Base-by-base conservation (phyloP, 2,329 filamentous ascomycete species). In the Alternaria brassicae region DNA sequence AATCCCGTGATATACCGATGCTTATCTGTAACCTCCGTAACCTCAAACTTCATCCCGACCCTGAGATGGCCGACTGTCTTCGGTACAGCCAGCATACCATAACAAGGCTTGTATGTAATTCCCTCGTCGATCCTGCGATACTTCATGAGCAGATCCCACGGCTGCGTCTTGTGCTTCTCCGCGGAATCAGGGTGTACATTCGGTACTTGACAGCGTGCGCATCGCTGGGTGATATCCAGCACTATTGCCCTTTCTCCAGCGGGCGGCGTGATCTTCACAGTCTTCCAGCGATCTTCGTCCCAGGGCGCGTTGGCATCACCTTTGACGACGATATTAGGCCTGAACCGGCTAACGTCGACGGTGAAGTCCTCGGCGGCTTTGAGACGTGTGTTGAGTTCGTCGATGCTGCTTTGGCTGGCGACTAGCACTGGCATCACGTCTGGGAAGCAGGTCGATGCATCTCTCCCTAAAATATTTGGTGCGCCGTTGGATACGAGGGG, bases 171-270 rank as follows among this genome's bases (percentile, higher is more conserved):
- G 68, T 89, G 80, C 73, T 86, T 86, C 58, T 82, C 80, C 8
- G 83, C 87, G 5, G 86, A 87, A n/a, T 84, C 82, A 0, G 86
- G 86, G 65, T 89, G 77, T n/a, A 89, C 87, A 72, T 89, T 89
- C 6, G 87, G 87, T 2, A 89, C 86, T 61, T 85, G 85, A 60
- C 87, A 89, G 19, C 87, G 76, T 32, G 86, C 82, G 68, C 87
- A 89, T 3, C 86, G 78, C 27, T 85, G 84, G 17, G 86, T 82
- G 28, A 88, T 81, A 71, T 89, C 87, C 32, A 88, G 66, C 23
- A 79, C 79, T 9, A 86, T 70, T 0, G 77, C 55, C 30, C 12
- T 30, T 4, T 52, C 55, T 10, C 59, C 65, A 10, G 54, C 19
- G 42, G 56, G 52, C 0, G 67, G 58, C 3, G 56, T 49, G 48